A percentile compares a stretch with the other conserved stretches of the same genome.
These are phyloP conservation scores for Penicillium pulvis DNA, from an alignment of 495 filamentous ascomycete genomes.

Conservation along the genomic window DNA sequence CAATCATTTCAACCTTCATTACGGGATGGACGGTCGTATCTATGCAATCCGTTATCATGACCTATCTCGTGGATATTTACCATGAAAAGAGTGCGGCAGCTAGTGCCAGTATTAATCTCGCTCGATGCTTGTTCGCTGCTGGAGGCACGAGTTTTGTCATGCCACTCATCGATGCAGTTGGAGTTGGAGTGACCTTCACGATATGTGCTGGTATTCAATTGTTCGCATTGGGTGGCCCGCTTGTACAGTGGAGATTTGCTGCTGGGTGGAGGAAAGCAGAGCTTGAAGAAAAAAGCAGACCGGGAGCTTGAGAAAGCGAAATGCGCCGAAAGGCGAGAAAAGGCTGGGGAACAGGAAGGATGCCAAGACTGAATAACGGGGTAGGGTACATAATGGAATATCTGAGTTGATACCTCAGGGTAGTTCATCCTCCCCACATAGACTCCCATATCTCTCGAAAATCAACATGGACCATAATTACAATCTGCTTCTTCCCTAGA, in stretches of 20 bases:
- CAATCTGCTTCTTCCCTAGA: not conserved
- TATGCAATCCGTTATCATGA: constrained; percentile 39
- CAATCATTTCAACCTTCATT: constrained; percentile 59
- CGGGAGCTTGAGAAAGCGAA: no score
- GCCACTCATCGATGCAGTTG: constrained; percentile 62
- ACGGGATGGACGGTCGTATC: constrained; percentile 60
- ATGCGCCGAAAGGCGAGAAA: no score
- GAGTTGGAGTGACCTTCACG: constrained; percentile 45
- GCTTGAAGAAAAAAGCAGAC: not conserved
- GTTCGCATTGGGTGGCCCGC: constrained; percentile 36
- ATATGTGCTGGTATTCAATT: constrained; percentile 42
- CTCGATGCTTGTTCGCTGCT: constrained; percentile 66
- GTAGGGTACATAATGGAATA: no score
- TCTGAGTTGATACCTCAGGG: no score
- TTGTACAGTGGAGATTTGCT: constrained; percentile 45
- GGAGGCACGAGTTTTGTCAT: constrained; percentile 62
- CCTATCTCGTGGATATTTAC: constrained; percentile 63
- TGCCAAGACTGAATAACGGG: not conserved
- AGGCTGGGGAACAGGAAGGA: not conserved
- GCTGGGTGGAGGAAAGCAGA: constrained; percentile 33
- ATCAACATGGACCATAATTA: not conserved
- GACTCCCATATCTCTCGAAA: no score
- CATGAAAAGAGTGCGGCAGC: constrained; percentile 60
- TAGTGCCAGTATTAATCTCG: constrained; percentile 68
- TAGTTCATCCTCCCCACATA: no score